Conservation (phyloP, 1,284 basidiomycete species). For the Phlebopus sp. region DNA sequence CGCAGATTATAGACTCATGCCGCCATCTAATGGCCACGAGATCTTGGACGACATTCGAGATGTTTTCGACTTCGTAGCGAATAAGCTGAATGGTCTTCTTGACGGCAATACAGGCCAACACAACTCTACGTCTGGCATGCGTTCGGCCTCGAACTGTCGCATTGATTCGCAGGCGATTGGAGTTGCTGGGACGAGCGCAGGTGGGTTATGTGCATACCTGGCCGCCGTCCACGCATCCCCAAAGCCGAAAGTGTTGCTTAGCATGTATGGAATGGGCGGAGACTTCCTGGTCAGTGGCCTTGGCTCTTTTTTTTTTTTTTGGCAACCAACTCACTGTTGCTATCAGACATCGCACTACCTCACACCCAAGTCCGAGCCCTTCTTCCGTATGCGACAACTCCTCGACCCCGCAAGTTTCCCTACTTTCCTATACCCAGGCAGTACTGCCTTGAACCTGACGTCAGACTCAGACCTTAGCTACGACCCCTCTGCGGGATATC, state of each 20-base stretch:
- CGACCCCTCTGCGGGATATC: constrained; percentile 48
- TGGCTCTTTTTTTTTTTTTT: not conserved
- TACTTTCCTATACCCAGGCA: constrained; percentile 34
- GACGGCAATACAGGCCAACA: not conserved
- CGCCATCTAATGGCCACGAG: constrained; percentile 55
- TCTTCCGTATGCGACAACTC: constrained; percentile 40
- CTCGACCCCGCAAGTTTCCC: constrained; percentile 34
- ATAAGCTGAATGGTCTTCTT: constrained; percentile 24
- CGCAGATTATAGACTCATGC: constrained; percentile 59
- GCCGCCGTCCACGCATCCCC: constrained; percentile 51
- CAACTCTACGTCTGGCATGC: not conserved
- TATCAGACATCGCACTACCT: constrained; percentile 38
- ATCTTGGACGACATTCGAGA: constrained; percentile 55
- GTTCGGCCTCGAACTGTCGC: constrained; percentile 18
- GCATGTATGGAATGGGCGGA: constrained; percentile 63
- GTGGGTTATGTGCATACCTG: constrained; percentile 62
- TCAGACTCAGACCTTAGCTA: constrained; percentile 50
- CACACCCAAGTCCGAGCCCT: constrained; percentile 36
- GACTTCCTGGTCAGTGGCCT: constrained; percentile 48
- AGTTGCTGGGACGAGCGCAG: constrained; percentile 59
- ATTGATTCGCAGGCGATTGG: constrained; percentile 47
- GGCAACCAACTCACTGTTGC: not conserved
- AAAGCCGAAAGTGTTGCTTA: constrained; percentile 51
- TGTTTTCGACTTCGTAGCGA: constrained; percentile 46
- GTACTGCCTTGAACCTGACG: constrained; percentile 26